These are phyloP conservation scores for Lagerstroemia speciosa DNA, from an alignment of 345 rosid species.

Conservation along the genomic window DNA sequence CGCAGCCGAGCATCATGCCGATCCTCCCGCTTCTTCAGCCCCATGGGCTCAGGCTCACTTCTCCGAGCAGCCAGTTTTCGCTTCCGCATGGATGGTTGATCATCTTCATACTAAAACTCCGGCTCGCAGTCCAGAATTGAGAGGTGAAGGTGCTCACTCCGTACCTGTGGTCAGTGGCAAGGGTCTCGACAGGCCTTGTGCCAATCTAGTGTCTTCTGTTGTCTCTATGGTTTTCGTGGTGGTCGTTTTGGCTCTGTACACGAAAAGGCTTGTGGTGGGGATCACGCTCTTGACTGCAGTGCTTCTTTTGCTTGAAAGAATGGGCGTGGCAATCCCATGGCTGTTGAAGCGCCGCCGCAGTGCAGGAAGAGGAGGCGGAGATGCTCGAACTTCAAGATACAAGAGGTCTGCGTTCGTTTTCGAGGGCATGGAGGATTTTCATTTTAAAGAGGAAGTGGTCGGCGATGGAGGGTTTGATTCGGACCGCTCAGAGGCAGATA, in stretches of 20 bases:
- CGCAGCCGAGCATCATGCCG: no score
- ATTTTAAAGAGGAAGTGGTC: not conserved
- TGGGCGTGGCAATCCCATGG: constrained; percentile 21
- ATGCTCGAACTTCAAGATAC: not conserved
- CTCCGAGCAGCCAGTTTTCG: not conserved
- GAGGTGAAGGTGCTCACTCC: no score
- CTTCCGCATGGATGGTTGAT: no score
- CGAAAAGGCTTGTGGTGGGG: constrained; percentile 38
- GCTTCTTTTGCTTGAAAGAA: constrained; percentile 40
- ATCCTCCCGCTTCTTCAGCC: no score
- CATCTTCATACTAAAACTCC: no score
- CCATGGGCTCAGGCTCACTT: constrained; percentile 7
- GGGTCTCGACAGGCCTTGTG: no score
- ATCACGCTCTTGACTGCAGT: constrained; percentile 47
- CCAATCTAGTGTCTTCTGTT: not conserved
- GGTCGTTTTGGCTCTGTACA: constrained; percentile 44
- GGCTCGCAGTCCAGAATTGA: no score
- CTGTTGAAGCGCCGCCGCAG: constrained; percentile 13
- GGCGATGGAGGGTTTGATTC: not conserved
- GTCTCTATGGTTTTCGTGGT: constrained; percentile 9
- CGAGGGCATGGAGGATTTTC: not conserved
- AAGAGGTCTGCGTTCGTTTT: not conserved
- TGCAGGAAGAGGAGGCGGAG: not conserved
- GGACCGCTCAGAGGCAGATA: not conserved
- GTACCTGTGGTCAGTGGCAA: no score